Evolutionary conservation across 2,329 filamentous ascomycete species (phyloP).

Genomic region (Paramyrothecium roridum): DNA sequence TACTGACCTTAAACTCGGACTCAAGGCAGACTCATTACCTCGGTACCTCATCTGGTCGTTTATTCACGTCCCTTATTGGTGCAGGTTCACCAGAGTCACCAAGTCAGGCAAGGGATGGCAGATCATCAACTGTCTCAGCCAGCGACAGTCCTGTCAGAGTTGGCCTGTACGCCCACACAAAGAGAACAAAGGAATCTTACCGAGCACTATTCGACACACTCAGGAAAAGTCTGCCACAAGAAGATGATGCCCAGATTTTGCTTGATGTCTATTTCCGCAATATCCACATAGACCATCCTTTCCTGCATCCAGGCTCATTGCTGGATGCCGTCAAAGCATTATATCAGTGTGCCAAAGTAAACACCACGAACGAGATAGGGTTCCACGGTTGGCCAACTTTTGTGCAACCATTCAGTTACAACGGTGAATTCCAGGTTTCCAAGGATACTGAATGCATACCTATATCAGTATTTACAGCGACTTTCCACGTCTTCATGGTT

Average conservation of each 20-base stretch:
- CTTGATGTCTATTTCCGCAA: slow-evolving; percentile 16
- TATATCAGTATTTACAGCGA: slow-evolving; percentile 14
- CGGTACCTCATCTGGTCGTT: slow-evolving; percentile 30
- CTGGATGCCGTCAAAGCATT: slow-evolving; percentile 15
- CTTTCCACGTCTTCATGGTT: slow-evolving; percentile 30
- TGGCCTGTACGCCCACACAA: neutral
- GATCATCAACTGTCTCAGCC: neutral
- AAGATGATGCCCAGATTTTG: slow-evolving; percentile 13
- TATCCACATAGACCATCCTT: slow-evolving; percentile 16
- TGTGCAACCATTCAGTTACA: slow-evolving; percentile 14
- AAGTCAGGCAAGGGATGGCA: neutral
- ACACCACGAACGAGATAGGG: neutral
- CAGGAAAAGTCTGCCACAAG: slow-evolving; percentile 13
- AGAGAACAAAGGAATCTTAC: slow-evolving; percentile 8
- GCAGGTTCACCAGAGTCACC: slow-evolving; percentile 10
- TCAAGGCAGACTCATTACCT: slow-evolving; percentile 32
- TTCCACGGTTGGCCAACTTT: slow-evolving; percentile 13
- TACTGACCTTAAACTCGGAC: slow-evolving; percentile 33
- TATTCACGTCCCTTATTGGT: slow-evolving; percentile 26
- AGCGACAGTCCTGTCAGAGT: neutral
- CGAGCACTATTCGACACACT: slow-evolving; percentile 1
- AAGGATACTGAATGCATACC: slow-evolving; percentile 3
- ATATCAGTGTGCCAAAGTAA: slow-evolving; percentile 8
- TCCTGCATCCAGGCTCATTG: slow-evolving; percentile 14
- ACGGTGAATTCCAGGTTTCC: slow-evolving; percentile 9